Evolutionary conservation across 331 rosid genomes (phyloP), one percentile per base, ranked within the genome.

Genomic region (Quercus lobata): DNA sequence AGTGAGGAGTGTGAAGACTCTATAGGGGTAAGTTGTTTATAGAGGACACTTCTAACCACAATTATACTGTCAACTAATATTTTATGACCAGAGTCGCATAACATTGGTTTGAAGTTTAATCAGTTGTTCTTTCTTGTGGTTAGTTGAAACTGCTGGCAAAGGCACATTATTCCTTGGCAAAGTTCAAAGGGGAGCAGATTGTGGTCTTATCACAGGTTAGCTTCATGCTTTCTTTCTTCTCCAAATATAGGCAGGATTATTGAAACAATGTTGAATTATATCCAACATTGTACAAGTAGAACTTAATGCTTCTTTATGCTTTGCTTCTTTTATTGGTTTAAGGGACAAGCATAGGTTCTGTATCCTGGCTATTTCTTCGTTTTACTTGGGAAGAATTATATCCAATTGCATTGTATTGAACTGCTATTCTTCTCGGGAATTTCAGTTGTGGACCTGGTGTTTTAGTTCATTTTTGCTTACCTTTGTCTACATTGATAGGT

Each of bases 1-100:
- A 96, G 98, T 30, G 98, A 93, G 90, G 99, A 96, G 87, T 88
- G 93, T 84, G 97, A 93, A 77, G 97, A 93, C 85, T 69, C 91
- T 57, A 87, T 91, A 65, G 99, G 99, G 87, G 98, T 96, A 88
- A 83, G 88, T 87, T 87, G 72, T 53, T 55, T 72, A 58, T 60
- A 22, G 22, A 35, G 77, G 55, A 80, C 52, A 74, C 19, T 53
- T 76, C 69, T 58, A 10, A 82, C 29, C 78, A 19, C 54, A 69
- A 73, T 29, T 52, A 61, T 65, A 49, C n/a, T 71, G 62, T 12
- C 41, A 63, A 25, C 54, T 75, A 75, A 44, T 57, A 65, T 49
- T 74, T 7, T 21, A 63, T 80, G 69, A 55, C 57, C 11, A 53
- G 54, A 37, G 58, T 55, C 21, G 55, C 70, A 32, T 76, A 22